Conservation (phyloP, 176 grass and related monocot species). For the Panicum miliaceum region DNA sequence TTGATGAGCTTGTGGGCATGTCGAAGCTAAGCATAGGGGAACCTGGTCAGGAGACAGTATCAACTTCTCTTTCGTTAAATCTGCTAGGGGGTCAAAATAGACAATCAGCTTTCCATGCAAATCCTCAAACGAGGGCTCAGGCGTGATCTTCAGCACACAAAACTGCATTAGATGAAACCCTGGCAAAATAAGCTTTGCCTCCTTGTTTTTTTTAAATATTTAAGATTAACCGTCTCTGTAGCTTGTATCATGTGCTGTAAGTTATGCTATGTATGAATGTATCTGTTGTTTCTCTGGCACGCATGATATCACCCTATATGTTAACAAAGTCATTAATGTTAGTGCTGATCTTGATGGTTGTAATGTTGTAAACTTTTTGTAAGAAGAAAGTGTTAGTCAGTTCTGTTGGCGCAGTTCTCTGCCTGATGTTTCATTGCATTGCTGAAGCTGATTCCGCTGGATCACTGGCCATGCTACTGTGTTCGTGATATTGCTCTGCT, state of each 20-base stretch:
- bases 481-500: background rate
- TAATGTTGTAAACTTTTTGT: constrained; percentile 44
- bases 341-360: constrained; percentile 53
- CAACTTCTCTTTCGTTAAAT: constrained; percentile 80
- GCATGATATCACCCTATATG: constrained; percentile 42
- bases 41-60: constrained; percentile 47
- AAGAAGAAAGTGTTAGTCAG: constrained; percentile 28
- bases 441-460: background rate
- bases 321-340: constrained; percentile 56
- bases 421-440: background rate
- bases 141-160: constrained; percentile 59
- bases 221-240: constrained; percentile 52
- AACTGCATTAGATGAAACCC: constrained; percentile 52
- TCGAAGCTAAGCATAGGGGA: constrained; percentile 92
- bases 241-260: constrained; percentile 55
- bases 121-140: constrained; percentile 76
- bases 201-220: constrained; percentile 25
- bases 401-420: constrained; percentile 14
- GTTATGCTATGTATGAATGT: constrained; percentile 61
- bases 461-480: background rate
- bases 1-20: constrained; percentile 90
- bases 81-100: constrained; percentile 74
- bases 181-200: constrained; percentile 62
- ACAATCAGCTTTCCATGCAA: constrained; percentile 96
- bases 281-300: constrained; percentile 47